A percentile compares a stretch with the other conserved stretches of the same genome.
These are phyloP conservation scores for Cerrena zonata DNA, from an alignment of 1,284 basidiomycete species.

Conservation along the genomic window DNA sequence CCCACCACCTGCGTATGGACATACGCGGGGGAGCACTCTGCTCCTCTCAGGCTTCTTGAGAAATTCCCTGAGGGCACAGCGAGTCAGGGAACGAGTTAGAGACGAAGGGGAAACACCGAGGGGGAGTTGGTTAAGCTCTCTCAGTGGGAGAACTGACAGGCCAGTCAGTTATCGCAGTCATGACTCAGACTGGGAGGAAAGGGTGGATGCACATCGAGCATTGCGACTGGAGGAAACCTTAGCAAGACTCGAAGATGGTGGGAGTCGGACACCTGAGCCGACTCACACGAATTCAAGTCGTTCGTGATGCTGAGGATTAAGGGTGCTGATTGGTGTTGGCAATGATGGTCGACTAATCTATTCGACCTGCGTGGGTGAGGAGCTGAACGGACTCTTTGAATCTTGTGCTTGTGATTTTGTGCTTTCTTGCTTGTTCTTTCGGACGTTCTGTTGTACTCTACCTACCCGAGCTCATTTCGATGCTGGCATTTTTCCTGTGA, in stretches of 20 bases:
- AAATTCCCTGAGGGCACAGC: constrained; percentile 42
- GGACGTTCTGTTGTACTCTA: background rate
- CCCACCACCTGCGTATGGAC: constrained; percentile 68
- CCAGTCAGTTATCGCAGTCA: constrained; percentile 49
- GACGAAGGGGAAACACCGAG: constrained; percentile 13
- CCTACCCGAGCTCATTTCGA: background rate
- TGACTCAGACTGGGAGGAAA: constrained; percentile 54
- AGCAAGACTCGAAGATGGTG: constrained; percentile 40
- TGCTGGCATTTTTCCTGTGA: background rate
- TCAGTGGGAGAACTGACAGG: constrained; percentile 25
- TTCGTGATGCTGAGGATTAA: background rate
- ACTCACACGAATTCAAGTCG: background rate
- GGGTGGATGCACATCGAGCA: constrained; percentile 48
- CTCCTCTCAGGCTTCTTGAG: constrained; percentile 50
- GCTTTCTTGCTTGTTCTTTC: background rate
- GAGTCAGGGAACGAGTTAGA: constrained; percentile 13
- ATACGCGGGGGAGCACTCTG: constrained; percentile 62
- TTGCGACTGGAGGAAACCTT: constrained; percentile 51
- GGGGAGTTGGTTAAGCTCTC: constrained; percentile 27
- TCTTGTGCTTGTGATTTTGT: background rate
- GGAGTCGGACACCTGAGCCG: background rate
- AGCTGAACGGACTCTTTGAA: background rate
- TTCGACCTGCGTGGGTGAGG: background rate
- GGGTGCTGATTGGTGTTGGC: too few species aligned
- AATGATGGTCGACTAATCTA: background rate